These are phyloP conservation scores for Colletotrichum navitas DNA, from an alignment of 2,329 filamentous ascomycete species.

Conservation along the genomic window DNA sequence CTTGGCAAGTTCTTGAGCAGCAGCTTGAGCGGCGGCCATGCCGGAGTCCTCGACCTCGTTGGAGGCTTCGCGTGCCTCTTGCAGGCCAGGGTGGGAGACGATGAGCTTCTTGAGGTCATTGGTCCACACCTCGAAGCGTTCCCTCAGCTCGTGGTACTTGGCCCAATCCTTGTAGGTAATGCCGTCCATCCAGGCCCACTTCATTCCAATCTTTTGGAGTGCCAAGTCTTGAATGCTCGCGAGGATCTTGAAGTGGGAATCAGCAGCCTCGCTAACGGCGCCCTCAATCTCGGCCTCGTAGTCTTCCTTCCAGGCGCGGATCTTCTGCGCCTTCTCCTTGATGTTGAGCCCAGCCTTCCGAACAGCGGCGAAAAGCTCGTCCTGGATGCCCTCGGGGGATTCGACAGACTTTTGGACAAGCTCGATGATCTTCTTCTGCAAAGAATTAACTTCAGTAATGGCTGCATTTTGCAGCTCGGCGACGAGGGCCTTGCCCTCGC, in stretches of 20 bases:
- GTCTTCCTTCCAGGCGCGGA: conserved; percentile 80
- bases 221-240: conserved; percentile 86
- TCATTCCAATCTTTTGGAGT: conserved; percentile 91
- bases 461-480: conserved; percentile 76
- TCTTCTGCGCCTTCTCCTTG: conserved; percentile 80
- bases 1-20: conserved; percentile 82
- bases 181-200: conserved; percentile 95
- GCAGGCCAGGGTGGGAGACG: conserved; percentile 78
- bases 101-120: conserved; percentile 83
- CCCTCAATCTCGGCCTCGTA: conserved; percentile 78
- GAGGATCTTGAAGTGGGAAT: conserved; percentile 84
- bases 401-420: conserved; percentile 68
- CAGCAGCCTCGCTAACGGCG: conserved; percentile 78
- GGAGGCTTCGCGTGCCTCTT: conserved; percentile 74
- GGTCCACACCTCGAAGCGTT: conserved; percentile 86
- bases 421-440: conserved; percentile 77
- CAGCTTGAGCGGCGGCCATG: conserved; percentile 82
- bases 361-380: conserved; percentile 63
- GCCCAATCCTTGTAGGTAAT: conserved; percentile 98
- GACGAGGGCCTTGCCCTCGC: conserved; percentile 75
- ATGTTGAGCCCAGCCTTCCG: conserved; percentile 78
- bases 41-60: conserved; percentile 80
- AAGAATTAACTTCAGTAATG: conserved; percentile 70
- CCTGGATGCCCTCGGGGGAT: conserved; percentile 57
- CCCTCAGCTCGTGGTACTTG: conserved; percentile 90